These are phyloP conservation scores for Mitragyna speciosa DNA, from an alignment of 257 asterid species.

Conservation along the genomic window DNA sequence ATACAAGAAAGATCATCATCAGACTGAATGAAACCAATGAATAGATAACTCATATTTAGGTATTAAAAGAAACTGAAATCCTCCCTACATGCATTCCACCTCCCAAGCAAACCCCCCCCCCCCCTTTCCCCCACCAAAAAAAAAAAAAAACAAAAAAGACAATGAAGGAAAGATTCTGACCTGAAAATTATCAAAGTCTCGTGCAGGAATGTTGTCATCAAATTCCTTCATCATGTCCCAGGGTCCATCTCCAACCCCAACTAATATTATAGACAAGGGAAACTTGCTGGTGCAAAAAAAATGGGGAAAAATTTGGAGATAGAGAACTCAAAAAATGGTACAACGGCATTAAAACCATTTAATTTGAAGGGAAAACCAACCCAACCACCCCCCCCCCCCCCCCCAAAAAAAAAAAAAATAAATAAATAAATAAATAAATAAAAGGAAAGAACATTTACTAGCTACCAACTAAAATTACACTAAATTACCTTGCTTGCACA, in stretches of 20 bases:
- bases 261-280: constrained; percentile 85
- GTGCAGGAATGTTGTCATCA: constrained; percentile 92
- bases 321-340: background rate
- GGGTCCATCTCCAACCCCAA: constrained; percentile 99
- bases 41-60: background rate
- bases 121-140: too few species aligned
- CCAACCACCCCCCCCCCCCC: too few species aligned
- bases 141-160: constrained; percentile 8
- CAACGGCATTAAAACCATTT: background rate
- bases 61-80: constrained; percentile 6
- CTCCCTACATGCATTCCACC: background rate
- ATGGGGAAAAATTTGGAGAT: background rate
- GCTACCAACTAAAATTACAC: constrained; percentile 16
- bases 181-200: constrained; percentile 96
- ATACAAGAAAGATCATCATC: constrained; percentile 11
- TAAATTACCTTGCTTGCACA: constrained; percentile 75
- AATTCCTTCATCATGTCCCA: constrained; percentile 99
- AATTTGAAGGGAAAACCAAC: background rate
- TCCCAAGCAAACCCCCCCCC: background rate
- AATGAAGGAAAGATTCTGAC: constrained; percentile 36
- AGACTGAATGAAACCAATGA: background rate
- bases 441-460: background rate
- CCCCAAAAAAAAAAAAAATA: too few species aligned
- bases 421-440: too few species aligned
- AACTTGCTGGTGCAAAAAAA: constrained; percentile 81